Percentiles rank a stretch among this genome's conserved stretches.
Conservation (phyloP, 2,329 filamentous ascomycete genomes). For the Pseudonectria foliicola region DNA sequence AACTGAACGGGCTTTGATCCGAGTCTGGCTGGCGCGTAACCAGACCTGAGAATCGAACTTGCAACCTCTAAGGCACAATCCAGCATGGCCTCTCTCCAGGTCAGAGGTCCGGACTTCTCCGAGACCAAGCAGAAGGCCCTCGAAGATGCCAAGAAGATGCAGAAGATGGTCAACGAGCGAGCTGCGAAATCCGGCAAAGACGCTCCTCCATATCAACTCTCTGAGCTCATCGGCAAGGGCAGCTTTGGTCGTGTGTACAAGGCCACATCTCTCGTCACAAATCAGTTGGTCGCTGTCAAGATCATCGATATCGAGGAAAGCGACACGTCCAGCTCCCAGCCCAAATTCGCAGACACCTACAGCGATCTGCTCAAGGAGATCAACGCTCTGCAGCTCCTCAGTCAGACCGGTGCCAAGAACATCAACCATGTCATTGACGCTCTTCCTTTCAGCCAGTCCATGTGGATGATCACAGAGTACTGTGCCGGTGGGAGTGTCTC, state of each 20-base stretch:
- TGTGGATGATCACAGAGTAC: constrained; percentile 87
- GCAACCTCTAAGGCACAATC: not conserved
- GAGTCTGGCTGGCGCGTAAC: no score
- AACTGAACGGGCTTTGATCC: no score
- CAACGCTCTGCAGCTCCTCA: constrained; percentile 62
- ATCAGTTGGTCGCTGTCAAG: constrained; percentile 64
- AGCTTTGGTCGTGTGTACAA: constrained; percentile 71
- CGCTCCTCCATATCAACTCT: constrained; percentile 59
- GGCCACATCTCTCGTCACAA: constrained; percentile 39
- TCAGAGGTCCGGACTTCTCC: constrained; percentile 35
- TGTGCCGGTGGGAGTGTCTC: constrained; percentile 78
- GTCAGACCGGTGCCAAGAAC: constrained; percentile 67
- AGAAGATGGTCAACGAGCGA: constrained; percentile 54
- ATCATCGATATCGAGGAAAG: constrained; percentile 79
- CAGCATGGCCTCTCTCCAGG: constrained; percentile 36
- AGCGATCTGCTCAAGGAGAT: constrained; percentile 64
- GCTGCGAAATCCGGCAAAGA: constrained; percentile 53
- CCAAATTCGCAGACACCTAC: constrained; percentile 59
- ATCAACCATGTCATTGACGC: constrained; percentile 78
- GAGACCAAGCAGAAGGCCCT: constrained; percentile 52
- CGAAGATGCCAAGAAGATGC: constrained; percentile 66
- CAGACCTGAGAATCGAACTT: no score
- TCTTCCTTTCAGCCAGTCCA: constrained; percentile 66
- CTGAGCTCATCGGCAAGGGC: constrained; percentile 68
- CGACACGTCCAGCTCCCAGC: constrained; percentile 51